Evolutionary conservation across 495 filamentous ascomycete genomes (phyloP), one percentile per base, ranked within the genome.

Genomic region (Talaromyces adpressus): DNA sequence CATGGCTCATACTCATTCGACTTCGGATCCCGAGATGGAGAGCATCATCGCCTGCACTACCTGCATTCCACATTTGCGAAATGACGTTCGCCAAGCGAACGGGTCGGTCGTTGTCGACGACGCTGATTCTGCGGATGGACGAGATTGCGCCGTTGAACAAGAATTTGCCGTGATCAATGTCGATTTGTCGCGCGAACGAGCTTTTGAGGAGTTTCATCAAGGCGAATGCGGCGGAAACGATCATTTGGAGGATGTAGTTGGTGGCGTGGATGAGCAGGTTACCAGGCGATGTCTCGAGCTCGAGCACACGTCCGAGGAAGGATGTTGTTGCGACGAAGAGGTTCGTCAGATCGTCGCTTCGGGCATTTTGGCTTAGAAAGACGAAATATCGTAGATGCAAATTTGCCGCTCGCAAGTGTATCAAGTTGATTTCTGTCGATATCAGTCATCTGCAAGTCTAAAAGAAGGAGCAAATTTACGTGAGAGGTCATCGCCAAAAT

Each of bases 161-260:
- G 6, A 84, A 74, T 51, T 89, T 85, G 29, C 91, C 91, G n/a
- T 89, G 81, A n/a, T 88, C 83, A 65, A 87, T 84, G 63, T 93
- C 88, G 65, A 81, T 78, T 45, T 72, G 85, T 77, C 72, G 81
- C 72, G 64, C 88, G 78, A 79, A 96, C 86, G 79, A 91, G 57
- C 89, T 93, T 69, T 91, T 89, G 66, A 96, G 78, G 25, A 97
- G 80, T 70, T 96, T 96, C 69, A 96, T 84, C 9, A 97, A 75
- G 2, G 91, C 87, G 67, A 95, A 95, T 3, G 90, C 91, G 0
- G 88, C 90, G 11, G 92, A 93, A 7, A 95, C 87, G 30, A 95
- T 87, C 90, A 97, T 96, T 71, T 96, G 92, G 63, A 93, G 85
- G 62, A 96, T 88, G 72, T 96, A 96, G 69, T 93, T 93, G 53